Base-by-base conservation (phyloP, 768 basidiomycete genomes). In the Boletellus sp. region DNA sequence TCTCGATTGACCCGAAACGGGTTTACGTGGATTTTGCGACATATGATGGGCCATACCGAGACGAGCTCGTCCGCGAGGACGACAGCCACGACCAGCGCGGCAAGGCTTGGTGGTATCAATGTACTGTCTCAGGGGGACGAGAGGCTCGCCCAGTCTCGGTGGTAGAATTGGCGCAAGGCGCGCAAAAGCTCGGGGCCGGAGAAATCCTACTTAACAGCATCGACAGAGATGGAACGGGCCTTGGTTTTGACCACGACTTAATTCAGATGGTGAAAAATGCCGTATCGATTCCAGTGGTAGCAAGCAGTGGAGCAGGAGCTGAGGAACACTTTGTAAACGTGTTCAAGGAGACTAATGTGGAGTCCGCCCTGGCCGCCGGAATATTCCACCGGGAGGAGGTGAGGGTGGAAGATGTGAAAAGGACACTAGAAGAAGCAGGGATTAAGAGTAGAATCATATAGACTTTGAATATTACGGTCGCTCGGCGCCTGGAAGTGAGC, bases 61-160 rank as follows among this genome's bases (percentile, higher is more conserved):
- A 73, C 24, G 89, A 91, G 63, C 67, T 90, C 19, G 67, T 90
- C 23, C 56, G 62, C 31, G 75, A 72, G 48, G 65, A 70, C 3
- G 73, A 75, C 50, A 69, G 70, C 8, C 65, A 72, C 8, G 79
- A 74, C 50, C 87, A 87, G 55, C 71, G 76, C 46, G 84, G 81
- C 37, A 84, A 81, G 63, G 85, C 83, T 37, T 98, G 96, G 94
- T 98, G 95, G 96, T 99, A 99, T 69, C 93, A 94, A 65, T 98
- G 96, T 69, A 98, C 96, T 11, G 89, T 97, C 41, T 89, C 85
- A 1, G 95, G 96, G 34, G 96, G 96, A 13, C 84, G 96, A 26
- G 88, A 93, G 65, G 56, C 74, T 20, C 83, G 93, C 12, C 83
- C 82, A 32, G 70, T 99, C 28, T 96, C 95, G 13, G 95, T 84